Evolutionary conservation across 495 filamentous ascomycete species (phyloP).

Genomic region (Staphylotrichum tortipilum): DNA sequence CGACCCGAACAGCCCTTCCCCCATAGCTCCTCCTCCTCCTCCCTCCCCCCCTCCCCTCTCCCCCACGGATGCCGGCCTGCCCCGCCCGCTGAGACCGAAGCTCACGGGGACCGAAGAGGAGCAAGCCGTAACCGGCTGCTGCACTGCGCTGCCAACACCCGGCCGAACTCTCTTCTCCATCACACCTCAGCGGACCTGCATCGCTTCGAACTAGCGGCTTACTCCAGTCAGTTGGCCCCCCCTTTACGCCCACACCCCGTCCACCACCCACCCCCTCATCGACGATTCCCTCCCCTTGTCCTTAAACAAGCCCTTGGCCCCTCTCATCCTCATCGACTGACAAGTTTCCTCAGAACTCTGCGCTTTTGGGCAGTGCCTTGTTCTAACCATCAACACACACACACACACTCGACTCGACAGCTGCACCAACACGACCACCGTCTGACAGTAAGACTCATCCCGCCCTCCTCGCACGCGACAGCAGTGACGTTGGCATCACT

Average conservation of each 20-base stretch:
- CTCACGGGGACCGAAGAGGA: not conserved
- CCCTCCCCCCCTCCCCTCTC: not conserved
- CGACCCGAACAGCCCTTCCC: too few relatives aligned
- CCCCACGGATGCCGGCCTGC: constrained; percentile 1
- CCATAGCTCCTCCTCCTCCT: too few relatives aligned
- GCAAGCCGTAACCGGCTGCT: not conserved
- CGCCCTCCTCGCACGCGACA: not conserved
- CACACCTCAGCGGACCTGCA: not conserved
- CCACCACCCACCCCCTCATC: not conserved
- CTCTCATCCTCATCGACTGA: not conserved
- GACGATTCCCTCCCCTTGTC: not conserved
- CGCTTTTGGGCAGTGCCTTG: not conserved
- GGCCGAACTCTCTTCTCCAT: not conserved
- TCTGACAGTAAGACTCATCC: not conserved
- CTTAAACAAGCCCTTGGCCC: not conserved
- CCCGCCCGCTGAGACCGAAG: constrained; percentile 5
- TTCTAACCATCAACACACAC: too few relatives aligned
- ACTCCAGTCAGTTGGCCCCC: constrained; percentile 1
- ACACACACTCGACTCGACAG: too few relatives aligned
- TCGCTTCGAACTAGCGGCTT: not conserved
- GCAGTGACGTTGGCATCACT: not conserved
- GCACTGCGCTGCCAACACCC: not conserved
- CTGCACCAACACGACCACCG: not conserved
- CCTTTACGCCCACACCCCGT: constrained; percentile 1
- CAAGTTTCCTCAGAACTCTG: not conserved